These are phyloP conservation scores for Lentinula aciculospora DNA, from an alignment of 768 basidiomycete species.

Conservation along the genomic window DNA sequence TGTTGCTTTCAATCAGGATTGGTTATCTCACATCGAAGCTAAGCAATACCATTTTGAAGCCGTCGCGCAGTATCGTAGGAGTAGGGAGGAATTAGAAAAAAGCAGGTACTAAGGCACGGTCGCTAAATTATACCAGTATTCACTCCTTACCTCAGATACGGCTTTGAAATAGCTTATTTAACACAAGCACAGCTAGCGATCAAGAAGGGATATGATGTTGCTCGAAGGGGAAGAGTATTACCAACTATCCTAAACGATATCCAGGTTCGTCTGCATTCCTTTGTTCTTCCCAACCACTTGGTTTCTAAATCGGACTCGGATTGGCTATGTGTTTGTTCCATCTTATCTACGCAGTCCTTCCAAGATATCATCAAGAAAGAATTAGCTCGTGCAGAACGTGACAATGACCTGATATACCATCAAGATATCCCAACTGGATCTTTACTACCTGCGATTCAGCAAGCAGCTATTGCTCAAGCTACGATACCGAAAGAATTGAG, in stretches of 20 bases:
- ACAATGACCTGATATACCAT: slow-evolving; percentile 96
- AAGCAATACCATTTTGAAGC: slow-evolving; percentile 85
- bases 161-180: slow-evolving; percentile 79
- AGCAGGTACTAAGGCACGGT: slow-evolving; percentile 44
- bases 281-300: no score
- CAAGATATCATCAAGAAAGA: slow-evolving; percentile 64
- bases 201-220: slow-evolving; percentile 64
- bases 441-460: slow-evolving; percentile 58
- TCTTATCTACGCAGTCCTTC: slow-evolving; percentile 55
- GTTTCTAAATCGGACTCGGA: no score
- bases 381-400: slow-evolving; percentile 69
- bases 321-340: no score
- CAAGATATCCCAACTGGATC: slow-evolving; percentile 74
- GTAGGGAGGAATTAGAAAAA: slow-evolving; percentile 80
- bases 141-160: slow-evolving; percentile 57
- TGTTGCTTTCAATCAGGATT: slow-evolving; percentile 50
- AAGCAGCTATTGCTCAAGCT: slow-evolving; percentile 61
- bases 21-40: slow-evolving; percentile 75
- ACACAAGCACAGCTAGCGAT: slow-evolving; percentile 59
- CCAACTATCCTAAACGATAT: slow-evolving; percentile 69
- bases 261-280: slow-evolving; percentile 61
- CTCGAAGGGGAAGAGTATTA: slow-evolving; percentile 57
- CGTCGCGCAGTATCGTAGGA: slow-evolving; percentile 84
- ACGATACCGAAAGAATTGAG: slow-evolving; percentile 48
- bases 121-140: no score